Percentiles rank a stretch among this genome's conserved stretches.
These are phyloP conservation scores for Euphorbia corollata DNA, from an alignment of 441 rosid genomes.

Conservation along the genomic window DNA sequence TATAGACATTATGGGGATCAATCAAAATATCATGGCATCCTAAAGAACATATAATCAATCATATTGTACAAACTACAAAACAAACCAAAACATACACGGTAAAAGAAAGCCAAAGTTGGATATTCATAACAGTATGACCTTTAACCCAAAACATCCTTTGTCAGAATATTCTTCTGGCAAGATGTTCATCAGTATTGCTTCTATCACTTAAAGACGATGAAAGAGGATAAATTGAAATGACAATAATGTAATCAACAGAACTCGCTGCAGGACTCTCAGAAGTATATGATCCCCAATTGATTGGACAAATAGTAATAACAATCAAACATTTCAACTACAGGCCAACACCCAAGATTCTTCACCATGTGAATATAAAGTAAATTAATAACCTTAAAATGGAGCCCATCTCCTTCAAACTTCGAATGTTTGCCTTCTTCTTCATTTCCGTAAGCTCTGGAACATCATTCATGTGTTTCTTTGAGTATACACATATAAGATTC, in stretches of 20 bases:
- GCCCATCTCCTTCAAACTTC: slow-evolving; percentile 96
- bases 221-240: neutral
- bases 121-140: neutral
- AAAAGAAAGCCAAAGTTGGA: neutral
- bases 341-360: slow-evolving; percentile 1
- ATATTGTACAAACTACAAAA: neutral
- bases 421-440: slow-evolving; percentile 83
- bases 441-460: slow-evolving; percentile 76
- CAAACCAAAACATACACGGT: neutral
- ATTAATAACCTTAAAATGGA: slow-evolving; percentile 58
- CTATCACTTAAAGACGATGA: neutral
- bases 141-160: neutral
- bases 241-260: neutral
- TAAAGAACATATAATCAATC: neutral
- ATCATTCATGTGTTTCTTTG: slow-evolving; percentile 91
- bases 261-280: neutral
- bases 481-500: slow-evolving; percentile 93
- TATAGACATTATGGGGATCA: neutral
- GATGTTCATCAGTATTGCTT: slow-evolving; percentile 1
- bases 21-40: neutral
- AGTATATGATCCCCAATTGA: neutral
- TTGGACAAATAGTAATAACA: slow-evolving; percentile 6
- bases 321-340: neutral
- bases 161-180: neutral
- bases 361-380: neutral